A percentile compares a stretch with the other conserved stretches of the same genome.
phyloP scores from a whole-genome alignment of 2,329 filamentous ascomycete genomes.

The Fusarium heterosporum region DNA sequence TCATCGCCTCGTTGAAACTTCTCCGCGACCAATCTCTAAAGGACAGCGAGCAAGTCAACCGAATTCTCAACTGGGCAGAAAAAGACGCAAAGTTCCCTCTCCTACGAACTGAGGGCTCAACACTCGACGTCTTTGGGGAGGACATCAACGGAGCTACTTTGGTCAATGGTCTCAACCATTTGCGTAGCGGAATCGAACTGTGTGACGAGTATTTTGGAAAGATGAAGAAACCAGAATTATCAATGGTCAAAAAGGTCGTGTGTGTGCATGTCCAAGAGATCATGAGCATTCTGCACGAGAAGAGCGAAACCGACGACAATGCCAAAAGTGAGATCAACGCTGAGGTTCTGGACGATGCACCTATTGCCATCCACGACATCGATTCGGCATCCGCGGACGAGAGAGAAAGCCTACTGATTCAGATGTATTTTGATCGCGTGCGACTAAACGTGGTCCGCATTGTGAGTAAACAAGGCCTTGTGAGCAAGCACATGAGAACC shows the following conservation, averaged over 20 bases:
- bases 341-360: not conserved
- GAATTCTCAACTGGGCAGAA: conserved; percentile 29
- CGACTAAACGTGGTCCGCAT: conserved; percentile 19
- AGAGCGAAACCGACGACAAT: conserved; percentile 2
- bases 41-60: conserved; percentile 7
- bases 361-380: conserved; percentile 22
- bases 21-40: not conserved
- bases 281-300: conserved; percentile 22
- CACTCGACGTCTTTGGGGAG: conserved; percentile 18
- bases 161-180: conserved; percentile 28
- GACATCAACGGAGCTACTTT: conserved; percentile 27
- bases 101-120: conserved; percentile 23
- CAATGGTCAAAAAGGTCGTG: conserved; percentile 28
- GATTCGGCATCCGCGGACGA: conserved; percentile 28
- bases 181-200: conserved; percentile 21
- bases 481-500: conserved; percentile 18
- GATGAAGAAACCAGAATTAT: conserved; percentile 11
- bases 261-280: conserved; percentile 33
- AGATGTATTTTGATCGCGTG: conserved; percentile 31
- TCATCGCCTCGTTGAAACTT: not conserved
- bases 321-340: not conserved
- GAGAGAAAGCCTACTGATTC: conserved; percentile 24
- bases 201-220: conserved; percentile 28
- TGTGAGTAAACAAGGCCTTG: conserved; percentile 3
- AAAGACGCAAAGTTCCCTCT: conserved; percentile 24